phyloP scores from a whole-genome alignment of 345 rosid genomes.

The Gossypium arboreum region DNA sequence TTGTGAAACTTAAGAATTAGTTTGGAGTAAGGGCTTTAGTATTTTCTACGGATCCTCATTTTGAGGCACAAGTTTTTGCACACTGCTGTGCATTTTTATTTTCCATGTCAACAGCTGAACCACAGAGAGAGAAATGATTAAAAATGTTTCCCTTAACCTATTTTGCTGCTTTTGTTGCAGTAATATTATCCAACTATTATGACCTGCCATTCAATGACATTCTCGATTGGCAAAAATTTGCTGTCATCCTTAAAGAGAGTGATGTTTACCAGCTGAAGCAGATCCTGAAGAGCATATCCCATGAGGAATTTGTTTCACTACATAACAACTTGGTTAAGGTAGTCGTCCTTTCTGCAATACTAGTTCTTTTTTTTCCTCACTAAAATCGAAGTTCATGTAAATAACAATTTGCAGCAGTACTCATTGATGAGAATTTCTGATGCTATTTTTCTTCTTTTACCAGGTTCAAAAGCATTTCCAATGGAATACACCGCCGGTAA shows the following conservation, averaged over 20 bases:
- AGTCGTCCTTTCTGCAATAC: background rate
- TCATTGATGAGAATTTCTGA: slow-evolving; percentile 9
- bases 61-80: background rate
- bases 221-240: slow-evolving; percentile 67
- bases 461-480: slow-evolving; percentile 94
- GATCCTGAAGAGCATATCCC: slow-evolving; percentile 68
- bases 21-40: background rate
- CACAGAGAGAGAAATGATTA: background rate
- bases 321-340: slow-evolving; percentile 85
- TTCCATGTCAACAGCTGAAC: background rate
- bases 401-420: background rate
- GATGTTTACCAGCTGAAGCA: slow-evolving; percentile 77
- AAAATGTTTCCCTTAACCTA: background rate
- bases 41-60: background rate
- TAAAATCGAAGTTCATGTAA: background rate
- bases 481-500: slow-evolving; percentile 82
- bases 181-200: slow-evolving; percentile 76
- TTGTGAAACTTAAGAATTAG: background rate
- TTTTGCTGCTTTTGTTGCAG: slow-evolving; percentile 40
- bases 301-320: slow-evolving; percentile 57
- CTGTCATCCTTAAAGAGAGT: slow-evolving; percentile 63
- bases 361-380: background rate
- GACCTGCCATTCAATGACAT: slow-evolving; percentile 94
- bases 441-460: slow-evolving; percentile 20
- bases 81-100: background rate